phyloP scores from a whole-genome alignment of 2,329 filamentous ascomycete genomes.

The Aspergillus fischeri region DNA sequence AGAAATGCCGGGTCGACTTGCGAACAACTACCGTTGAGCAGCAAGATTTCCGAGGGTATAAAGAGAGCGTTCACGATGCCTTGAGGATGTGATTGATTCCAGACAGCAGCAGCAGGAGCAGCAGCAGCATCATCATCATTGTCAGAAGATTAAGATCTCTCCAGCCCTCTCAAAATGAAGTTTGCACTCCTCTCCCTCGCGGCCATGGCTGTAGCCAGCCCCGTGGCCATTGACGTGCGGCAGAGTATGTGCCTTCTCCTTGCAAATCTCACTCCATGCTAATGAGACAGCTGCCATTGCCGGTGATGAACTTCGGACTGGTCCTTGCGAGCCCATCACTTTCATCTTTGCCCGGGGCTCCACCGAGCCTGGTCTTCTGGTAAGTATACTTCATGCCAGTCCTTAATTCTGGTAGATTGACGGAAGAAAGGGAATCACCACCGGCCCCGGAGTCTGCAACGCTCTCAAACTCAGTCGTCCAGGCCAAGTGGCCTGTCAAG shows the following conservation, averaged over 20 bases:
- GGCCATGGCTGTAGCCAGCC: background rate
- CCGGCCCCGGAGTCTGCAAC: slow-evolving; percentile 4
- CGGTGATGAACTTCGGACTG: slow-evolving; percentile 36
- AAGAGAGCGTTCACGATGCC: background rate
- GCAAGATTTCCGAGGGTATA: background rate
- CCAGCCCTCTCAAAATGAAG: background rate
- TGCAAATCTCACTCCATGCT: background rate
- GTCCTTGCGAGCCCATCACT: slow-evolving; percentile 40
- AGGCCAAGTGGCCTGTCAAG: slow-evolving; percentile 10
- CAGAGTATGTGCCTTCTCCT: background rate
- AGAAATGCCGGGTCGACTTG: background rate
- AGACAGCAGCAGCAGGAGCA: background rate
- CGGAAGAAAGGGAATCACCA: slow-evolving; percentile 1
- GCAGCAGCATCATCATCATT: background rate
- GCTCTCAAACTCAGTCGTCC: background rate
- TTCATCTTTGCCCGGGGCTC: slow-evolving; percentile 50
- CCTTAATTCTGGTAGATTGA: background rate
- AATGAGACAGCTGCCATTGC: background rate
- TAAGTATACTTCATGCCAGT: slow-evolving; percentile 12
- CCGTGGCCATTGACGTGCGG: background rate
- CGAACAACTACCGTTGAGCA: background rate
- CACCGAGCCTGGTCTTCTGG: slow-evolving; percentile 48
- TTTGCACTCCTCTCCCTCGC: background rate
- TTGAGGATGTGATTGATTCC: background rate
- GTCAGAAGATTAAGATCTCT: background rate